phyloP scores from a whole-genome alignment of 2,329 filamentous ascomycete genomes.

The Botryotinia convoluta region DNA sequence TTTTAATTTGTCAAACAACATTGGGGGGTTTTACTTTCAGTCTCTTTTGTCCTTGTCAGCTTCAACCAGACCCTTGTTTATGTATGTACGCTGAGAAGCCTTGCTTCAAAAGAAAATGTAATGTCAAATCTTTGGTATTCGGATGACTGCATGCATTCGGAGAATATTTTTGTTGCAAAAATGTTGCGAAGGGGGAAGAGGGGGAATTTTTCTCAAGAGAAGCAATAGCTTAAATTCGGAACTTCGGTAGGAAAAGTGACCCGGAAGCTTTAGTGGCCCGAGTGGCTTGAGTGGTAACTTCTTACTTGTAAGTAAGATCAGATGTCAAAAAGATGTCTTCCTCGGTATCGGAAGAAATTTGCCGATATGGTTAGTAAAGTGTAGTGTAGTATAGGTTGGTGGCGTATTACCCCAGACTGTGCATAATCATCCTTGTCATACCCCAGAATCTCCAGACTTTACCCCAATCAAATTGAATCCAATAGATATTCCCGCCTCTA shows the following conservation, averaged over 20 bases:
- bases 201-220: not conserved
- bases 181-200: not conserved
- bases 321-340: conserved; percentile 12
- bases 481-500: not conserved
- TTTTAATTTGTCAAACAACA: not conserved
- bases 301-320: not conserved
- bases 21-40: not conserved
- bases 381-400: not conserved
- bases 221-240: not conserved
- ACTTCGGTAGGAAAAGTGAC: not conserved
- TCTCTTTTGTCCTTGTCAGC: not conserved
- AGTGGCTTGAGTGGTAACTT: not conserved
- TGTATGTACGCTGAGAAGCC: not conserved
- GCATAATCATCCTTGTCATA: conserved; percentile 13
- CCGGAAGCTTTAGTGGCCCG: not conserved
- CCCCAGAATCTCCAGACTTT: conserved; percentile 16
- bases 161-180: not conserved
- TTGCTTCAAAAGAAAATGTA: not conserved
- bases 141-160: conserved; percentile 1
- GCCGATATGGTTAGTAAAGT: not conserved
- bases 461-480: conserved; percentile 3
- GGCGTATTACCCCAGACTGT: conserved; percentile 1
- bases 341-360: conserved; percentile 6
- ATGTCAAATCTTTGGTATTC: not conserved
- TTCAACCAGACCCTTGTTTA: not conserved